Percentiles rank a stretch among this genome's conserved stretches.
Conservation (phyloP, 2,329 filamentous ascomycete species). For the Fusarium continuum region DNA sequence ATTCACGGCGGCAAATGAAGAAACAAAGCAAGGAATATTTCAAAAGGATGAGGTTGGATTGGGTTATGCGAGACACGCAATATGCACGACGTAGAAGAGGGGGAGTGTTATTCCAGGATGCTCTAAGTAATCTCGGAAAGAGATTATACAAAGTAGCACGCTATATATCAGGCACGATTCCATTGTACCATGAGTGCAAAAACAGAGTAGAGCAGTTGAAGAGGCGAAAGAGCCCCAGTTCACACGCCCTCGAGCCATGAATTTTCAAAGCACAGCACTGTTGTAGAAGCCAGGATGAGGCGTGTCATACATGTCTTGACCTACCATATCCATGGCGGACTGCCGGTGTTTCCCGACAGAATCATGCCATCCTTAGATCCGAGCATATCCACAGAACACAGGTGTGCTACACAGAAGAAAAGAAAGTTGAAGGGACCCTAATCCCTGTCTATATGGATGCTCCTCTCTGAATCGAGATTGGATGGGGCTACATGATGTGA, state of each 20-base stretch:
- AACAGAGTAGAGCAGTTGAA: neutral
- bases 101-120: conserved; percentile 27
- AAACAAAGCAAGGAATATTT: conserved; percentile 27
- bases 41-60: conserved; percentile 3
- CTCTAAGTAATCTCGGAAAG: conserved; percentile 9
- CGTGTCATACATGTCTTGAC: conserved; percentile 22
- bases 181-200: neutral
- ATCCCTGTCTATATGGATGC: conserved; percentile 17
- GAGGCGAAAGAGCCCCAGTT: neutral
- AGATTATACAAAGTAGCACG: conserved; percentile 24
- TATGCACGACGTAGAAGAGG: conserved; percentile 3
- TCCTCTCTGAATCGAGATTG: conserved; percentile 18
- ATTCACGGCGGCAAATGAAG: conserved; percentile 22
- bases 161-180: conserved; percentile 13
- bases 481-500: conserved; percentile 21
- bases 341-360: conserved; percentile 42
- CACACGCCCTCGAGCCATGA: conserved; percentile 11
- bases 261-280: conserved; percentile 6
- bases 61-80: conserved; percentile 26
- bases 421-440: conserved; percentile 27
- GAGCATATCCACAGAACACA: conserved; percentile 17
- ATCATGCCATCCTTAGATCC: conserved; percentile 43
- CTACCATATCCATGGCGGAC: neutral
- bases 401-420: conserved; percentile 10
- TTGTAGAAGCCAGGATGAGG: conserved; percentile 25